Base-by-base conservation (phyloP, 2,329 filamentous ascomycete species). In the Exophiala aquamarina region DNA sequence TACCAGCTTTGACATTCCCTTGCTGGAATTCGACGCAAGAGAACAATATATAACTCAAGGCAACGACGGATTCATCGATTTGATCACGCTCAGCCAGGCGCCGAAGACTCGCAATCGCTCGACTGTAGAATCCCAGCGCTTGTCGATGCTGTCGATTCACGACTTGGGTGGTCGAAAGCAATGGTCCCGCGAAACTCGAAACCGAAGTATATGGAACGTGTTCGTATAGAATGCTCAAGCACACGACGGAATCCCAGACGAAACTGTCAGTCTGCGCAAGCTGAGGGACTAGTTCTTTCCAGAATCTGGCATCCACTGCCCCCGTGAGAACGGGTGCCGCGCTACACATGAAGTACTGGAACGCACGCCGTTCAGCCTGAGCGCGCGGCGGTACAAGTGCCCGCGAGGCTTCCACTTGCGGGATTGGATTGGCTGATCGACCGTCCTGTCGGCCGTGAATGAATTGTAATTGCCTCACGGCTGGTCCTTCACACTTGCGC, bases 11-110 rank as follows among this genome's bases (percentile, higher is more conserved):
- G 28, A 50, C 33, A 32, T 56, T 49, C 31, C 45, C 21, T 42
- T 56, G 54, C 19, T 56, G 54, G 29, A 49, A 51, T 40, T 56
- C 54, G 23, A 49, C 48, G 2, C 47, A 46, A 14, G 54, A 44
- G 20, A 56, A 56, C 15, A 56, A 40, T 17, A 54, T 47, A 33
- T 44, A 56, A 35, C 49, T 55, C 39, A 55, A 39, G 13, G 28
- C 28, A 31, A 52, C 19, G 11, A 52, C 4, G 20, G 52, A 47
- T 18, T 52, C 46, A 37, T 52, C 45, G 7, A 55, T 26, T 11
- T 54, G 36, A 21, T 37, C 36, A 26, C 21, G 26, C 8, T 43
- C 37, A 36, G 45, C 41, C 11, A 45, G 43, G 20, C 34, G 44
- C 31, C 46, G 36, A 18, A 52, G 38, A 37, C 36, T 43, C 23